Base-by-base conservation (phyloP, 2,329 filamentous ascomycete species). In the Pleurostoma richardsiae region DNA sequence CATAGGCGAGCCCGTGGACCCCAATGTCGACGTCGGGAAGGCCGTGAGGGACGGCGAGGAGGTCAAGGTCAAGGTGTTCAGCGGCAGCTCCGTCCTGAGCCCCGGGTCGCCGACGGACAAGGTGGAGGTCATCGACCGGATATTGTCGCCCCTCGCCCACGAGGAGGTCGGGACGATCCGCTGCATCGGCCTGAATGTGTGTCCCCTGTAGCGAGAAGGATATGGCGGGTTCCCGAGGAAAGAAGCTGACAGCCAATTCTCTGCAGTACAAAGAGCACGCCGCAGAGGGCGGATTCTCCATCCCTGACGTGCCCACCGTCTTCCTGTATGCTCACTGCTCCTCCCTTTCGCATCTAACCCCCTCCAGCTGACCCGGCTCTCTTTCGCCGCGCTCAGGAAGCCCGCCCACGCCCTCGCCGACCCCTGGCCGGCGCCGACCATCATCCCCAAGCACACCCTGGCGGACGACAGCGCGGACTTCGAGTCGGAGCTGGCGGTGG, bases 401-500 rank as follows among this genome's bases (percentile, higher is more conserved):
- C 80, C 79, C 1, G 63, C 67, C 11, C 77, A 74, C 3, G 61
- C 74, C 4, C 67, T 83, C 6, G 71, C 71, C 4, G 74, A 80
- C 56, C 80, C 78, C 3, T 82, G 70, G 66, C 71, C 70, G 3
- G 67, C 69, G 4, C 69, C 74, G 7, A 76, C 72, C 0, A 57
- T 73, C 33, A 70, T 83, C 41, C 79, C 79, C 29, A 77, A 75
- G 56, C 66, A 74, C 53, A 76, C 74, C 1, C 70, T 78, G 50
- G 58, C 63, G 10, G 72, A 77, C 44, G 73, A 77, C 60, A 73
- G 74, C 27, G 76, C 74, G 40, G 80, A 82, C 61, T 81, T 80
- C 58, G 77, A 82, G 59, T 74, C 76, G 3, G 79, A 83, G 61
- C 68, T 83, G 43, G 77, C 72, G 10, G 71, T 82, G 30, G 68